Conservation (phyloP, 257 asterid species). For the Lavandula angustifolia region DNA sequence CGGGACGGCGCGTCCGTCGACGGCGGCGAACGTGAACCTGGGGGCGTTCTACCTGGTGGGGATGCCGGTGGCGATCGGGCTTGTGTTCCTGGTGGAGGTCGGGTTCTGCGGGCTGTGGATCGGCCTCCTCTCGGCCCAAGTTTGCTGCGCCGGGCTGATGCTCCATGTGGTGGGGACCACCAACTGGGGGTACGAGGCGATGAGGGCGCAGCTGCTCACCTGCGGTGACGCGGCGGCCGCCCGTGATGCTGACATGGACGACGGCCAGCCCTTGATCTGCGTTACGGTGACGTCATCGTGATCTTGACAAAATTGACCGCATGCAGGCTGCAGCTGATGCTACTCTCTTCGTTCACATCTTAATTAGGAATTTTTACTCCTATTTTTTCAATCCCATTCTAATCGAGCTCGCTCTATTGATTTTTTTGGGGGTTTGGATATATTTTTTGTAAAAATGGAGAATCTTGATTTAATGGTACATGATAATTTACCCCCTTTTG, state of each 20-base stretch:
- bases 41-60: constrained; percentile 84
- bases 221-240: constrained; percentile 42
- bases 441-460: constrained; percentile 26
- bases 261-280: constrained; percentile 59
- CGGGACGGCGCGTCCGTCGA: constrained; percentile 75
- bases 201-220: constrained; percentile 74
- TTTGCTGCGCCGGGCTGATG: constrained; percentile 81
- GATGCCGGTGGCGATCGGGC: constrained; percentile 77
- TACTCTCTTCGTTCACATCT: neutral
- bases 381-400: constrained; percentile 27
- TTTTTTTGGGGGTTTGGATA: constrained; percentile 28
- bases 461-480: neutral
- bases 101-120: constrained; percentile 87
- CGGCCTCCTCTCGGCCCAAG: constrained; percentile 77
- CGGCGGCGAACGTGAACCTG: constrained; percentile 80
- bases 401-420: constrained; percentile 25
- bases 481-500: neutral
- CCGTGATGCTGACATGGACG: constrained; percentile 37
- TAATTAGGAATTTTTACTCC: neutral
- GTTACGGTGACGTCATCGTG: constrained; percentile 54
- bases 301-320: constrained; percentile 30
- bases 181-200: constrained; percentile 64
- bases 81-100: constrained; percentile 50
- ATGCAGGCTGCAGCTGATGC: constrained; percentile 10
- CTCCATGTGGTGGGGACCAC: constrained; percentile 76